A percentile compares a stretch with the other conserved stretches of the same genome.
Evolutionary conservation across 257 asterid genomes (phyloP).

Genomic region (Anisodus acutangulus): DNA sequence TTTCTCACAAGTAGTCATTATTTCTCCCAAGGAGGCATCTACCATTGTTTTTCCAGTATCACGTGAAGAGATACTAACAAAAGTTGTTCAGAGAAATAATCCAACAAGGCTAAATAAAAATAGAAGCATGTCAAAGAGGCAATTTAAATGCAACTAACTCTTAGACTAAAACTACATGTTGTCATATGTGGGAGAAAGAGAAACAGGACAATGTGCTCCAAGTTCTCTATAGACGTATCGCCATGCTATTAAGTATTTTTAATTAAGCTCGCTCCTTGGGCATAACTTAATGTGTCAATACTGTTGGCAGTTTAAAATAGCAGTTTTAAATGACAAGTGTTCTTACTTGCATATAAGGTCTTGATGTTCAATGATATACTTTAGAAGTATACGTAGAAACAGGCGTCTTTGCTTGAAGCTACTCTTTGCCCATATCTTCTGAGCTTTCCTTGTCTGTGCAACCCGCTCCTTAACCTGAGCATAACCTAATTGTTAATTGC

Average conservation of each 20-base stretch:
- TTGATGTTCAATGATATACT: conserved; percentile 92
- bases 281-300: neutral
- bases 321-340: conserved; percentile 11
- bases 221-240: too few species aligned
- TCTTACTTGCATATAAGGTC: conserved; percentile 98
- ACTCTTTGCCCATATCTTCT: conserved; percentile 87
- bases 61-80: conserved; percentile 83
- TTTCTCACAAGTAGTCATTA: conserved; percentile 99
- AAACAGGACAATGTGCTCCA: neutral
- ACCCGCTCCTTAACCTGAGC: conserved; percentile 89
- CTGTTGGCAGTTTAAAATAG: conserved; percentile 13
- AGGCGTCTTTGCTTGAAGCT: conserved; percentile 97
- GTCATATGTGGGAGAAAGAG: neutral
- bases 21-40: conserved; percentile 98
- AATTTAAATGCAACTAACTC: neutral
- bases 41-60: conserved; percentile 99
- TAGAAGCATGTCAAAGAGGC: conserved; percentile 5
- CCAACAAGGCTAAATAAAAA: neutral
- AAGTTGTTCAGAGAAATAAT: conserved; percentile 27
- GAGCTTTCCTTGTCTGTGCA: conserved; percentile 88
- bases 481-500: conserved; percentile 36
- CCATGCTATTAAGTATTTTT: too few species aligned
- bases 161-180: neutral
- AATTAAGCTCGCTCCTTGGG: neutral
- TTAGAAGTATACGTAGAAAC: conserved; percentile 91